Evolutionary conservation across 768 basidiomycete genomes (phyloP), one percentile per base, ranked within the genome.

Genomic region (Pulveroboletus sp.): DNA sequence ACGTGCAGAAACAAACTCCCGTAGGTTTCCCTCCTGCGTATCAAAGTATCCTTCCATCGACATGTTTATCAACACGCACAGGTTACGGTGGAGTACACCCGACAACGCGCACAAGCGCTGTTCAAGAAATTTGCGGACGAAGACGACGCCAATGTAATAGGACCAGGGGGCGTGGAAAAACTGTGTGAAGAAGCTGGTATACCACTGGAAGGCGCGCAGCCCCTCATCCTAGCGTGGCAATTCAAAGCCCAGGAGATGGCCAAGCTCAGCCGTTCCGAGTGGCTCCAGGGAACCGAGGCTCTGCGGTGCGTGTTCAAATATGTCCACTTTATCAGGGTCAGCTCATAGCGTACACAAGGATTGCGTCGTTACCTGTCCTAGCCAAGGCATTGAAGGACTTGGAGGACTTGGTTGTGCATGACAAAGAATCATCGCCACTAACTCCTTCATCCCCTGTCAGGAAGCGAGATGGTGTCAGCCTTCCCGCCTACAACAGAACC

Each of bases 151-250:
- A 57, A 64, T 31, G 70, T 77, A 37, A 90, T 93, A 57, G 84
- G 82, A 1, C 77, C 85, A 1, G 87, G 82, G 50, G 87, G 88
- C 2, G 81, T 91, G 53, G 82, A 85, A 65, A 72, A 68, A 44
- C 68, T 94, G 24, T 93, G 86, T 67, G 74, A 55, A 21, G 86
- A 90, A 52, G 79, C 83, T 12, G 70, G 78, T n/a, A 77, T 91
- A 39, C 73, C 86, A 0, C 69, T 93, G 65, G 89, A 91, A 17
- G 86, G 88, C 25, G 73, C 84, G 6, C 67, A 80, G 52, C 85
- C 88, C 17, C 72, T 92, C 45, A 72, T 91, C 16, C 70, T 91
- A 13, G 79, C 87, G 20, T 92, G 90, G 90, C 84, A 86, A 57
- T 65, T 87, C 47, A 72, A 77, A 39, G 77, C 85, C 10, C 72